Conservation (phyloP, 208 protist genomes). For the Phytomonas sp. region DNA sequence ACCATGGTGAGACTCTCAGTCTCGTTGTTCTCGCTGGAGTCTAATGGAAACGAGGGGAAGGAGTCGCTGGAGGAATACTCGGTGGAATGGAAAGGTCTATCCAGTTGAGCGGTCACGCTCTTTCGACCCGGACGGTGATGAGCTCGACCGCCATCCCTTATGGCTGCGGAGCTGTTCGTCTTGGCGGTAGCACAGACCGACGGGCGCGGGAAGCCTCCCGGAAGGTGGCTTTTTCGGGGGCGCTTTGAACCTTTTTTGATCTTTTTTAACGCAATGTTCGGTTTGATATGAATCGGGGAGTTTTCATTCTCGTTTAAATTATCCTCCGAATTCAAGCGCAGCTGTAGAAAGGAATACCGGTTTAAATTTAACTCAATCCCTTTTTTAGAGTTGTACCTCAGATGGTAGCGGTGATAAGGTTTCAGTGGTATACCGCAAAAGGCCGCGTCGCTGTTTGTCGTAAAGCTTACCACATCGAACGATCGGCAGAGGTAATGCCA, state of each 20-base stretch:
- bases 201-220: neutral
- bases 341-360: neutral
- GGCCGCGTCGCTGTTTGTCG: slow-evolving; percentile 1
- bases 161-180: too few species aligned
- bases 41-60: neutral
- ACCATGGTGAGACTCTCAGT: too few species aligned
- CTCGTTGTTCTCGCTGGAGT: neutral
- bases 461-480: neutral
- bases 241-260: neutral
- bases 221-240: neutral
- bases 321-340: neutral
- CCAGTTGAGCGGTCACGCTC: neutral
- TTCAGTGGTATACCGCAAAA: slow-evolving; percentile 26
- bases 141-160: neutral
- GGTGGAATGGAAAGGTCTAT: too few species aligned
- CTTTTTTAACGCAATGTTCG: neutral
- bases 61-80: neutral
- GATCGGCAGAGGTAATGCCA: neutral
- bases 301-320: neutral
- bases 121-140: neutral
- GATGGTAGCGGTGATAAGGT: slow-evolving; percentile 32
- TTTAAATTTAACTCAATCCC: neutral
- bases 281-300: neutral
- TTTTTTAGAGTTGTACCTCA: slow-evolving; percentile 3
- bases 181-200: neutral